Evolutionary conservation across 1,139 yeast species (phyloP), one percentile per base, ranked within the genome.

Genomic region (Kodamaea suecica): DNA sequence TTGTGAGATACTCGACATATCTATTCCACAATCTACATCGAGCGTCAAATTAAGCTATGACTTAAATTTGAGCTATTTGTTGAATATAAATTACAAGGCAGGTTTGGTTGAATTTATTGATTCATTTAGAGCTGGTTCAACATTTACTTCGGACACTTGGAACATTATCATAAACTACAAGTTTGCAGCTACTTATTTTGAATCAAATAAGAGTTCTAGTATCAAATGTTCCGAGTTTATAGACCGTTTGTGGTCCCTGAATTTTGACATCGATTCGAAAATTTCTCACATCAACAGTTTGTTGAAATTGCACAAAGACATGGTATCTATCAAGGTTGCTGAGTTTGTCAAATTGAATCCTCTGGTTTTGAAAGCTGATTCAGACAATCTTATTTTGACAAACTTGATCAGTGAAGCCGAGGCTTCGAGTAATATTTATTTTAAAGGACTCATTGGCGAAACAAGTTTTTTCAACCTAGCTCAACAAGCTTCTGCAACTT

Each of bases 141-240:
- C 49, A 6, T 69, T 70, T 43, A 55, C 50, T 19, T 38, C 50
- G 8, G 43, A 40, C 1, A 69, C 74, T 1, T 65, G 73, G 66
- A 44, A 44, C 10, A 53, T 60, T n/a, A 35, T 69, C 3, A 45
- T 65, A 12, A 64, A 59, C 35, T 52, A 55, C 24, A 50, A 54
- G 10, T 66, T 67, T 40, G 47, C 59, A 7, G 28, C 47, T 23
- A 54, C 52, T 13, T 23, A 44, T 8, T 42, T 61, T 26, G 50
- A 51, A 23, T 11, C 34, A 5, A 38, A 34, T 13, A 49, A 49
- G 19, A 30, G 41, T 2, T 17, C 43, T 38, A 14, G 32, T 23
- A 40, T 67, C 8, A 44, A 49, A 6, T 38, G 55, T 21, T 36
- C 44, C 5, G 52, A 53, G 3, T 53, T 69, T 33, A 38, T 65